phyloP scores from a whole-genome alignment of 257 asterid genomes.

The Leptodermis oblonga region DNA sequence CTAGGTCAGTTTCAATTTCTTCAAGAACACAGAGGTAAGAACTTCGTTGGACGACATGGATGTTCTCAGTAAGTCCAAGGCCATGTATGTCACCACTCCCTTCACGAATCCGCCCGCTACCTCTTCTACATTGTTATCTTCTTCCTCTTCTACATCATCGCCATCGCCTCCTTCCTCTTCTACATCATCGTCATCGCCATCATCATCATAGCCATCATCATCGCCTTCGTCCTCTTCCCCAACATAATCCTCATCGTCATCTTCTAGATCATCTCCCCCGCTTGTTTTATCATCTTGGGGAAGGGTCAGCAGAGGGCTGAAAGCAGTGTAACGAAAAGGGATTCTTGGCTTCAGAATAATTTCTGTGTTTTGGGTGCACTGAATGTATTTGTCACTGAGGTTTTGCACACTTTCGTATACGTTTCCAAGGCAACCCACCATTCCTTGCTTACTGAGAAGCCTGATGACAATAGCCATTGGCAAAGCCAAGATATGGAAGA shows the following conservation, averaged over 20 bases:
- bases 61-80: conserved; percentile 9
- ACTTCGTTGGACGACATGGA: conserved; percentile 21
- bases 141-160: too few relatives aligned
- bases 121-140: too few relatives aligned
- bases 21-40: conserved; percentile 16
- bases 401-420: conserved; percentile 27
- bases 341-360: conserved; percentile 20
- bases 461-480: conserved; percentile 19
- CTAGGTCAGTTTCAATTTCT: too few relatives aligned
- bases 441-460: conserved; percentile 19
- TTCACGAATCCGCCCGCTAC: too few relatives aligned
- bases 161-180: too few relatives aligned
- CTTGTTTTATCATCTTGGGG: too few relatives aligned
- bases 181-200: not conserved
- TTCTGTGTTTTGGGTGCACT: conserved; percentile 22
- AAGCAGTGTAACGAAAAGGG: too few relatives aligned
- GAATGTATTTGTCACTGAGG: not conserved
- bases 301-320: too few relatives aligned
- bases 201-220: too few relatives aligned
- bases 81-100: too few relatives aligned
- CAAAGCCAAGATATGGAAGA: conserved; percentile 27
- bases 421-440: conserved; percentile 30
- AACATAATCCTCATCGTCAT: too few relatives aligned
- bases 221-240: too few relatives aligned
- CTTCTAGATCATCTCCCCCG: not conserved